phyloP scores from a whole-genome alignment of 2,329 filamentous ascomycete species.

The Aspergillus proliferans region DNA sequence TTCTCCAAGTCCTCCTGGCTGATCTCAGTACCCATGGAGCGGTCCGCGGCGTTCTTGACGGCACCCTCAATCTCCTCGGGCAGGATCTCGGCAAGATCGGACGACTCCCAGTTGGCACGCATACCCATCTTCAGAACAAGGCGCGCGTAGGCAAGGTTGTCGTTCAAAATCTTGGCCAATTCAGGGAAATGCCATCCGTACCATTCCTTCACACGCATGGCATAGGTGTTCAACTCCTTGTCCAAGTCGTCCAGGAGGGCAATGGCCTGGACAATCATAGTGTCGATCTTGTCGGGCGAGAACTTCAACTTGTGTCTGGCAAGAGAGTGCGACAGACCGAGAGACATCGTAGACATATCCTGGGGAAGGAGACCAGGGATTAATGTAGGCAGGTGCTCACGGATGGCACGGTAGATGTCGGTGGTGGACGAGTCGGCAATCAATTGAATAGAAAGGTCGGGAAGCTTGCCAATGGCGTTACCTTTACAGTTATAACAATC shows the following conservation, averaged over 20 bases:
- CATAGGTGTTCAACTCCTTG: conserved; percentile 98
- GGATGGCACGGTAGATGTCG: conserved; percentile 91
- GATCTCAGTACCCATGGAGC: conserved; percentile 98
- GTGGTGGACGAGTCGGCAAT: conserved; percentile 75
- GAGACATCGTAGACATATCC: conserved; percentile 87
- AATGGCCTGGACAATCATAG: conserved; percentile 98
- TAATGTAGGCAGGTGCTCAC: conserved; percentile 79
- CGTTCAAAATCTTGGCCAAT: conserved; percentile 92
- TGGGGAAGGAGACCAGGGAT: conserved; percentile 81
- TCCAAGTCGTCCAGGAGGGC: conserved; percentile 90
- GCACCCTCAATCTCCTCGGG: conserved; percentile 91
- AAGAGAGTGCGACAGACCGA: conserved; percentile 94
- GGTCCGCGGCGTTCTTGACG: conserved; percentile 89
- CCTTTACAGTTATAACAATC: conserved; percentile 36
- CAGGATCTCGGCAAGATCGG: conserved; percentile 81
- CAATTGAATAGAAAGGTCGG: conserved; percentile 75
- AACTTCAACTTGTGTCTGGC: conserved; percentile 98
- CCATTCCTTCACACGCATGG: conserved; percentile 99
- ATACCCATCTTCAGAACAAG: conserved; percentile 86
- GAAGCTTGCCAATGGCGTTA: conserved; percentile 85
- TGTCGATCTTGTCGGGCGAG: conserved; percentile 96
- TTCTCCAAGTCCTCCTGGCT: conserved; percentile 86
- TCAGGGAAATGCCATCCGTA: conserved; percentile 99
- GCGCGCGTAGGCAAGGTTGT: conserved; percentile 89
- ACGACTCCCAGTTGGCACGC: conserved; percentile 68